Conservation (phyloP, 257 asterid genomes). For the Nicotiana sylvestris region DNA sequence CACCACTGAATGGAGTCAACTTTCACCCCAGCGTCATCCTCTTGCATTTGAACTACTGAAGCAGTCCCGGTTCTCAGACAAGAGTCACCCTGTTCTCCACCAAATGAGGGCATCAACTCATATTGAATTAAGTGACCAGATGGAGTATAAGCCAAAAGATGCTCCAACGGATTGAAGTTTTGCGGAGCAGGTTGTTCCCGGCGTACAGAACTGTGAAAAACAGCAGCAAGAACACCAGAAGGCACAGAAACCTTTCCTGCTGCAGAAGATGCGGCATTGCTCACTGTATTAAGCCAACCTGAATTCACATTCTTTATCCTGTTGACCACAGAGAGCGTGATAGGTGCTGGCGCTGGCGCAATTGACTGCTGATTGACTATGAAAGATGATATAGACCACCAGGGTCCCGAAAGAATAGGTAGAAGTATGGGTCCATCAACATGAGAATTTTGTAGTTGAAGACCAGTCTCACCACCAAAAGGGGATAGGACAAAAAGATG, state of each 20-base stretch:
- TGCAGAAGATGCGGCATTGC: conserved; percentile 47
- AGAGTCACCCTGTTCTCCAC: conserved; percentile 29
- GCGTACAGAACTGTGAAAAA: conserved; percentile 29
- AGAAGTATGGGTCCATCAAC: conserved; percentile 30
- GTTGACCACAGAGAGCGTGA: conserved; percentile 41
- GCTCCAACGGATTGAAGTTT: conserved; percentile 32
- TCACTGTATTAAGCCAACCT: conserved; percentile 37
- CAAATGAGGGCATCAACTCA: conserved; percentile 37
- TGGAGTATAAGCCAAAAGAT: conserved; percentile 41
- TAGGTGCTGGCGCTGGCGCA: conserved; percentile 26
- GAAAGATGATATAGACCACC: conserved; percentile 49
- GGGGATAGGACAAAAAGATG: conserved; percentile 48
- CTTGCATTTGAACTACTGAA: conserved; percentile 35
- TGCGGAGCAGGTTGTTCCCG: conserved; percentile 27
- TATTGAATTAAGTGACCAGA: conserved; percentile 46
- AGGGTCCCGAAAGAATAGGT: conserved; percentile 39
- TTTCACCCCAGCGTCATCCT: conserved; percentile 41
- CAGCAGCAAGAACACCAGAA: conserved; percentile 43
- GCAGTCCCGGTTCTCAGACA: conserved; percentile 30
- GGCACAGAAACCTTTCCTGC: conserved; percentile 37
- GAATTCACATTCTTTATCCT: conserved; percentile 36
- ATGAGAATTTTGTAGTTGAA: conserved; percentile 33
- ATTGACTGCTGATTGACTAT: conserved; percentile 28
- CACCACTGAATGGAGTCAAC: conserved; percentile 45
- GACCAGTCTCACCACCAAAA: conserved; percentile 47